phyloP scores from a whole-genome alignment of 495 filamentous ascomycete genomes.

The Penicillium fimorum region DNA sequence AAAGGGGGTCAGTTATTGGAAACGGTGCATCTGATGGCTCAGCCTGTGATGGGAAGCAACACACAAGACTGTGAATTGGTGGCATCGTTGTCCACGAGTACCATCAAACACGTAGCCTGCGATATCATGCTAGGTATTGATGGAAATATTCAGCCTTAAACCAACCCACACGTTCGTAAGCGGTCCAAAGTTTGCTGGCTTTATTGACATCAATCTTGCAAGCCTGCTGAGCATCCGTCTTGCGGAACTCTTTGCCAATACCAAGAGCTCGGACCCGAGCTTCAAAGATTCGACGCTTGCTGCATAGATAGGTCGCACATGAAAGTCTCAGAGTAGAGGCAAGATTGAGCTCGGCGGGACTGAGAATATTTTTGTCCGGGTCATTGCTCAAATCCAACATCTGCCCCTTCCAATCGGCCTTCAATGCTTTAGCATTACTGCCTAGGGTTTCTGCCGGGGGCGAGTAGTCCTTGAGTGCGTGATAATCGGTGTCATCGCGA shows the following conservation, averaged over 20 bases:
- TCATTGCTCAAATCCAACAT: slow-evolving; percentile 78
- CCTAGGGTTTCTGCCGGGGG: slow-evolving; percentile 67
- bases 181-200: slow-evolving; percentile 91
- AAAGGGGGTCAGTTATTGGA: not conserved
- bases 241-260: slow-evolving; percentile 84
- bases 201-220: slow-evolving; percentile 99
- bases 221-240: slow-evolving; percentile 95
- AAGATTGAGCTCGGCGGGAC: slow-evolving; percentile 73
- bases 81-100: slow-evolving; percentile 1
- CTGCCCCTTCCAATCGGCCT: slow-evolving; percentile 85
- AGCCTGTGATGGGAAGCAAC: not conserved
- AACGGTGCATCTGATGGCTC: not conserved
- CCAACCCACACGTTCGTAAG: slow-evolving; percentile 89
- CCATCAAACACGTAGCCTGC: slow-evolving; percentile 4
- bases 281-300: slow-evolving; percentile 90
- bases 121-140: slow-evolving; percentile 44
- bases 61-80: not conserved
- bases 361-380: slow-evolving; percentile 71
- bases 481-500: slow-evolving; percentile 84
- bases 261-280: slow-evolving; percentile 66
- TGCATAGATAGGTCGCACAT: slow-evolving; percentile 89
- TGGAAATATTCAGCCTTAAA: slow-evolving; percentile 64
- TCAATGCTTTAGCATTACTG: slow-evolving; percentile 65
- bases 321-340: slow-evolving; percentile 80
- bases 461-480: slow-evolving; percentile 72